Evolutionary conservation across 1,284 basidiomycete species (phyloP).

Genomic region (Vanrija humicola): DNA sequence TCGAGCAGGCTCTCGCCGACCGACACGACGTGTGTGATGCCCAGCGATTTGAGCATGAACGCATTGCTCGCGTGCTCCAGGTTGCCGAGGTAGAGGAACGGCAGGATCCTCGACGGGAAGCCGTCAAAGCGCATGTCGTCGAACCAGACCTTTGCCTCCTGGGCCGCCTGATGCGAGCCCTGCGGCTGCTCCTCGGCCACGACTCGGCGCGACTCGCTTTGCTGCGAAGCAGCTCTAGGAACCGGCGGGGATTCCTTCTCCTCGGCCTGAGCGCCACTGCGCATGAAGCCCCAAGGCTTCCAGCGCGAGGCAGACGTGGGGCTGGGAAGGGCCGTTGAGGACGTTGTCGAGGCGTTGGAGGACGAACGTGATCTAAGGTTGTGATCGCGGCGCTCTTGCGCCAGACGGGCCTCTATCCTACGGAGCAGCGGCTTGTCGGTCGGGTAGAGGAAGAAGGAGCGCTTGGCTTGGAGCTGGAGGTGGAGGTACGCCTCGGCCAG

Average conservation of each 20-base stretch:
- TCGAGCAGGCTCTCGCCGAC: conserved; percentile 67
- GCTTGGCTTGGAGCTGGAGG: conserved; percentile 57
- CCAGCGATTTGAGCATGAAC: conserved; percentile 91
- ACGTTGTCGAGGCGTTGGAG: conserved; percentile 5
- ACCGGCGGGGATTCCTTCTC: background rate
- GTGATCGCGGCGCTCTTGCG: conserved; percentile 34
- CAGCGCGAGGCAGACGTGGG: conserved; percentile 18
- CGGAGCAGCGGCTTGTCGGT: conserved; percentile 72
- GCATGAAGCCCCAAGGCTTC: conserved; percentile 33
- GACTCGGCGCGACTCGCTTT: conserved; percentile 23
- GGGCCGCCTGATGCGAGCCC: conserved; percentile 23
- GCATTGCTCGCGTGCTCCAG: conserved; percentile 92
- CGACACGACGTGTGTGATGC: conserved; percentile 95
- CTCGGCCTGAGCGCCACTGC: conserved; percentile 2
- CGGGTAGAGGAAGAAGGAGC: conserved; percentile 88
- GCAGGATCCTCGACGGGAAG: conserved; percentile 88
- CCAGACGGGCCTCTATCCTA: conserved; percentile 63
- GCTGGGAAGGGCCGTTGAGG: background rate
- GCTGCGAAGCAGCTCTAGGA: background rate
- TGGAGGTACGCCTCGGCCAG: conserved; percentile 82
- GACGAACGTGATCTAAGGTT: conserved; percentile 26
- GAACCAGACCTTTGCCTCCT: conserved; percentile 70
- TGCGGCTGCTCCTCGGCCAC: conserved; percentile 25
- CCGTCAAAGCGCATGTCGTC: conserved; percentile 89
- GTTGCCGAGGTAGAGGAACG: conserved; percentile 94